Evolutionary conservation across 352 stramenopile species (phyloP).

Genomic region (Phytopythium chamaehyphon): DNA sequence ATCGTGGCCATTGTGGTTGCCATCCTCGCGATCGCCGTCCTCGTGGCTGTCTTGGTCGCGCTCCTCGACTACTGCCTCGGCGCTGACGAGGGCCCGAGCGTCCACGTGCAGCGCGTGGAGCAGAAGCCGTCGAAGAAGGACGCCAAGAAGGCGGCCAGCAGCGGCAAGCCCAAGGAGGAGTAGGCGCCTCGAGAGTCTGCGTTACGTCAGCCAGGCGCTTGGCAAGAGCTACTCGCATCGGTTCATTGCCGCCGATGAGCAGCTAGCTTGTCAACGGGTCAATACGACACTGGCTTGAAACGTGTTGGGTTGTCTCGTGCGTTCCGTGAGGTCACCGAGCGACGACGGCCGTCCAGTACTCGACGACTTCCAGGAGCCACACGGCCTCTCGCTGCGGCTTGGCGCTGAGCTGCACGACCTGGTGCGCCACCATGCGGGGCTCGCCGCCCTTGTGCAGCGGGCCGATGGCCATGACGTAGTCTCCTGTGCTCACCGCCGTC

Average conservation of each 20-base stretch:
- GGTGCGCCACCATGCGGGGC: constrained; percentile 47
- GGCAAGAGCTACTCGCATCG: too few relatives aligned
- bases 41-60: constrained; percentile 68
- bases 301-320: not conserved
- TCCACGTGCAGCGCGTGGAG: constrained; percentile 13
- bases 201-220: too few relatives aligned
- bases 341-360: constrained; percentile 61
- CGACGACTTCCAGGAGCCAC: constrained; percentile 70
- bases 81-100: constrained; percentile 55
- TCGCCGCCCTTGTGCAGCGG: constrained; percentile 40
- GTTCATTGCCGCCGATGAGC: constrained; percentile 1
- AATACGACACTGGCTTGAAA: not conserved
- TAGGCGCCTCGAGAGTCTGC: constrained; percentile 17
- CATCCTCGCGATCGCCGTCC: constrained; percentile 54
- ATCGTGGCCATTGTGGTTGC: constrained; percentile 50
- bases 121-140: constrained; percentile 26
- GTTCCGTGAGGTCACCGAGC: constrained; percentile 2
- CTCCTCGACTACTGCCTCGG: constrained; percentile 70
- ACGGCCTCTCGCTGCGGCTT: constrained; percentile 58
- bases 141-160: constrained; percentile 14
- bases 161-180: constrained; percentile 43
- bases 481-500: too few relatives aligned
- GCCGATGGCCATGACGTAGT: constrained; percentile 79
- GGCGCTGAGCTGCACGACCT: constrained; percentile 48
- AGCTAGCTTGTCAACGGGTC: constrained; percentile 1